Percentiles rank a stretch among this genome's conserved stretches.
Conservation (phyloP, 169 alveolate genomes). For the Plasmodium fragile region DNA sequence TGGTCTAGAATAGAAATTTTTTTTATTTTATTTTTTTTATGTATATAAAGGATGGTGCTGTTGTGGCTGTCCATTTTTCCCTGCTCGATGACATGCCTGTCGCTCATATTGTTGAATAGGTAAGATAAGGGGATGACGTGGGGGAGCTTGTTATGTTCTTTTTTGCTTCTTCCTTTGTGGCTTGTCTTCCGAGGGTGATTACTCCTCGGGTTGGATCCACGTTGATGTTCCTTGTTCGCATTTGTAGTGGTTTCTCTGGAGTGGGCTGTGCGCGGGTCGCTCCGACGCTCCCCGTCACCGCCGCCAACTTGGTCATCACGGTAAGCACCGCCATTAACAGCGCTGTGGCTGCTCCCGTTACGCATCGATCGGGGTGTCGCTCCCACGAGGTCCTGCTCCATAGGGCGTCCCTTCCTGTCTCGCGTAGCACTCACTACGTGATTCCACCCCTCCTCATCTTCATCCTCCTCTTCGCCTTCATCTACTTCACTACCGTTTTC, state of each 20-base stretch:
- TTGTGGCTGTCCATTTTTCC: constrained; percentile 18
- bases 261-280: background rate
- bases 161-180: background rate
- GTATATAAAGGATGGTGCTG: constrained; percentile 53
- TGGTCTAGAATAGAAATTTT: constrained; percentile 43
- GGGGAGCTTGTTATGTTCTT: constrained; percentile 26
- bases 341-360: background rate
- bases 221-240: background rate
- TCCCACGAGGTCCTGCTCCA: background rate
- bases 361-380: background rate
- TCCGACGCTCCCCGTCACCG: background rate
- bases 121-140: constrained; percentile 46
- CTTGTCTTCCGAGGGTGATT: background rate
- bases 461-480: background rate
- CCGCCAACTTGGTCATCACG: background rate
- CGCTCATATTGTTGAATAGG: constrained; percentile 15
- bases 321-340: background rate
- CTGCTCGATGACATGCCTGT: constrained; percentile 33
- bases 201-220: background rate
- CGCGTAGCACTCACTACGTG: background rate
- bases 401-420: background rate
- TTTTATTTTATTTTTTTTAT: constrained; percentile 48
- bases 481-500: background rate
- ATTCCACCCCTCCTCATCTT: background rate
- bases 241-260: background rate